A percentile compares a stretch with the other conserved stretches of the same genome.
Evolutionary conservation across 2,329 filamentous ascomycete genomes (phyloP).

Genomic region (Mycosphaerella arachidis): DNA sequence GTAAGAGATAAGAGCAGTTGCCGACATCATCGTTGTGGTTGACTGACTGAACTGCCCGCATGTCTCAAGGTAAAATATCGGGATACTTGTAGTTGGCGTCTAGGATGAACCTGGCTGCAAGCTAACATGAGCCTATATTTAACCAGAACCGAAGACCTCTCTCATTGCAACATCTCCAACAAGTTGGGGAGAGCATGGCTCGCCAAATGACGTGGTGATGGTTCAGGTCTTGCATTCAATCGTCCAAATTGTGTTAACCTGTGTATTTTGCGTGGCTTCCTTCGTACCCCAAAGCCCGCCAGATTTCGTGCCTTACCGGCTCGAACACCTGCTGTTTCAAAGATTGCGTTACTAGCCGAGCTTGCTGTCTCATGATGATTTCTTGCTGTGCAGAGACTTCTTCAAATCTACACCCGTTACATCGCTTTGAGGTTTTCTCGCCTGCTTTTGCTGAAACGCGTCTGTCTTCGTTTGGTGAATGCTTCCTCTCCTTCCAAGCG

Average conservation of each 20-base stretch:
- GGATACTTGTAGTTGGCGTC: not conserved
- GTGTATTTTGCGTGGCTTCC: not conserved
- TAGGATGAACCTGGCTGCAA: not conserved
- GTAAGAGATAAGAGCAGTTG: not conserved
- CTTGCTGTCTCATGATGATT: not conserved
- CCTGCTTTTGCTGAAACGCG: not conserved
- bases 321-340: not conserved
- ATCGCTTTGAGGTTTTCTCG: not conserved
- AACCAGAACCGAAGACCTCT: not conserved
- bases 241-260: not conserved
- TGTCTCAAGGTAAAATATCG: not conserved
- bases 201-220: not conserved
- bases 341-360: not conserved
- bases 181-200: too few relatives aligned
- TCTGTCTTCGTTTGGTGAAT: not conserved
- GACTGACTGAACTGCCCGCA: not conserved
- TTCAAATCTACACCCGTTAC: not conserved
- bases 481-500: not conserved
- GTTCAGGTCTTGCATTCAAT: not conserved
- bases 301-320: not conserved
- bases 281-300: not conserved
- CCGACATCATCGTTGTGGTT: conserved; percentile 3
- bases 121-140: not conserved
- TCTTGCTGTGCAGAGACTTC: not conserved
- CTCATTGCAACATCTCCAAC: not conserved